Percentiles rank a stretch among this genome's conserved stretches.
Conservation (phyloP, 768 basidiomycete genomes). For the Hydnum rufescens region DNA sequence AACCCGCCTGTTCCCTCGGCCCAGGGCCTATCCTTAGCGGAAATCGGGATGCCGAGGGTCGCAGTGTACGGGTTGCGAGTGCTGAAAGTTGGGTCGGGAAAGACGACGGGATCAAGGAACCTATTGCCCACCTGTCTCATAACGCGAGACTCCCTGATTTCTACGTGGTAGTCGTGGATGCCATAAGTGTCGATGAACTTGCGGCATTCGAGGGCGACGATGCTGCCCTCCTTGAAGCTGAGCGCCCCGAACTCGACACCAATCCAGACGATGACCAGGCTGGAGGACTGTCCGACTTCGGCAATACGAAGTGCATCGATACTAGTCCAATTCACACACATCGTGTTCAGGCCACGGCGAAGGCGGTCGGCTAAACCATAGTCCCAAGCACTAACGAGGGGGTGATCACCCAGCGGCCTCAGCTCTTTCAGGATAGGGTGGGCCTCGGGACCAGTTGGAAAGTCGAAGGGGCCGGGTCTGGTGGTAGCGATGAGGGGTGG, state of each 20-base stretch:
- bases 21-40: conserved; percentile 7
- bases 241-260: conserved; percentile 8
- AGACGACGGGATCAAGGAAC: conserved; percentile 1
- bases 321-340: conserved; percentile 5
- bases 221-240: conserved; percentile 6
- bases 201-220: conserved; percentile 3
- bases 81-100: conserved; percentile 4
- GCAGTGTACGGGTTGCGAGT: conserved; percentile 7
- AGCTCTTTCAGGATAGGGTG: conserved; percentile 6
- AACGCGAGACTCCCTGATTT: conserved; percentile 9
- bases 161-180: conserved; percentile 8
- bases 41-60: conserved; percentile 8
- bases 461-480: conserved; percentile 4
- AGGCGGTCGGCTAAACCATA: conserved; percentile 4
- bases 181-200: not conserved
- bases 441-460: conserved; percentile 6
- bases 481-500: conserved; percentile 7
- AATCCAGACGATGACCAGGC: conserved; percentile 8
- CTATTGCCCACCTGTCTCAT: conserved; percentile 3
- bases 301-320: conserved; percentile 3
- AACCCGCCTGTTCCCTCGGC: conserved; percentile 9
- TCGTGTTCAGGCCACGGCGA: conserved; percentile 3
- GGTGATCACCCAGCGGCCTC: conserved; percentile 4
- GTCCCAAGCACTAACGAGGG: conserved; percentile 4
- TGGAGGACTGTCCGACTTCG: conserved; percentile 2